Base-by-base conservation (phyloP, 495 filamentous ascomycete genomes). In the Daldinia grandis region DNA sequence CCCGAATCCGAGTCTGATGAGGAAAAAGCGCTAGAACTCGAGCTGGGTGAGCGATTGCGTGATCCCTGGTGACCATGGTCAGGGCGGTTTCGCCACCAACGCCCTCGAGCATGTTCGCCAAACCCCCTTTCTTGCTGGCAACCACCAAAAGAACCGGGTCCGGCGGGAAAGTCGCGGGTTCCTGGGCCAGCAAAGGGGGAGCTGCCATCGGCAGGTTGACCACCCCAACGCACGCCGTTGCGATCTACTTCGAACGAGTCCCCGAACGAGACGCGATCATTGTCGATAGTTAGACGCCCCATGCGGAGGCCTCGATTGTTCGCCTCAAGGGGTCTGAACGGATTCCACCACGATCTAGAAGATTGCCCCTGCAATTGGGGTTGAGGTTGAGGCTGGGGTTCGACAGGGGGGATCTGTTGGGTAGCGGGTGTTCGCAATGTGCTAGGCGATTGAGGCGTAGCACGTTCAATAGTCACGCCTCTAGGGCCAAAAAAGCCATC, bases 401-500 rank as follows among this genome's bases (percentile, higher is more conserved):
- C 37, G 3, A 31, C 35, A 53, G 47, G 15, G 24, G 44, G 40
- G 12, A 12, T 21, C 12, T 56, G 47, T n/a, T 44, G 21, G 38
- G 15, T 17, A n/a, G 33, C 49, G 17, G 61, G 57, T 17, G 33
- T 15, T n/a, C 19, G 47, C 10, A 55, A 56, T 60, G 38, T n/a
- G 14, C 9, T 49, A 8, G 54, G 30, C 6, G 58, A 19, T 2
- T 40, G 17, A 14, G 21, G 9, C 9, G 19, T 51, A 27, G 31
- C 5, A 5, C 44, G 68, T 10, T 35, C 51, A 49, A 66, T 60
- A 15, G 28, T 77, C 21, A 74, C 66, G 17, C 82, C 78, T 30
- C 84, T 69, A 17, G 81, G 83, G 5, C 35, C 71, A 54, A 85
- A 86, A 74, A 87, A 86, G 10, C 82, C 78, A 4, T 81, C 75